Evolutionary conservation across 1,284 basidiomycete genomes (phyloP).

Genomic region (Inonotus hispidus): DNA sequence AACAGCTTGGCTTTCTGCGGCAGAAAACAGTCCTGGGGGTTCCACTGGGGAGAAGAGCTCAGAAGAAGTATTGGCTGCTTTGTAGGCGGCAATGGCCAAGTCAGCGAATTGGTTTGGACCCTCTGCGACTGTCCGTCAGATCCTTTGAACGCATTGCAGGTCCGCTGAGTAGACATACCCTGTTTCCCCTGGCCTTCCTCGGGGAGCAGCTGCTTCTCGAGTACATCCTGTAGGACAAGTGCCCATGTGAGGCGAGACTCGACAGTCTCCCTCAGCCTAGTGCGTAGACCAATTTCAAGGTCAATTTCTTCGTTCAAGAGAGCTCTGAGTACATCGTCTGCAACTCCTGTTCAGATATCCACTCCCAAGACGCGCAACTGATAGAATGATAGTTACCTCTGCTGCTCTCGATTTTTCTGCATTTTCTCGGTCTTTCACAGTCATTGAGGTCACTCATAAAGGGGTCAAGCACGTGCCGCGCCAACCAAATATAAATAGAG

Average conservation of each 20-base stretch:
- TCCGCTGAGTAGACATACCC: not conserved
- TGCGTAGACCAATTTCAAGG: slow-evolving; percentile 56
- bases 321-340: slow-evolving; percentile 8
- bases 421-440: slow-evolving; percentile 5
- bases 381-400: slow-evolving; percentile 1
- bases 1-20: not conserved
- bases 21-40: not conserved
- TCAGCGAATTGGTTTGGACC: slow-evolving; percentile 6
- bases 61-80: slow-evolving; percentile 7
- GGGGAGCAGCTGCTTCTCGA: slow-evolving; percentile 31
- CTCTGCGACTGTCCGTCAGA: not conserved
- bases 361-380: not conserved
- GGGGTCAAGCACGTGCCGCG: not conserved
- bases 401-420: not conserved
- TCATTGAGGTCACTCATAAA: slow-evolving; percentile 9
- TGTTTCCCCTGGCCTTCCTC: not conserved
- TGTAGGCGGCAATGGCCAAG: slow-evolving; percentile 8
- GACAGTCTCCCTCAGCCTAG: slow-evolving; percentile 49
- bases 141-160: not conserved
- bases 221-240: slow-evolving; percentile 45
- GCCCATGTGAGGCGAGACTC: slow-evolving; percentile 67
- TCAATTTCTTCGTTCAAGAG: slow-evolving; percentile 46
- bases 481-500: too few relatives aligned
- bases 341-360: not conserved
- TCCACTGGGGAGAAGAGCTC: not conserved